Conservation (phyloP, 2,329 filamentous ascomycete species). For the Ambrosiella cleistominuta region DNA sequence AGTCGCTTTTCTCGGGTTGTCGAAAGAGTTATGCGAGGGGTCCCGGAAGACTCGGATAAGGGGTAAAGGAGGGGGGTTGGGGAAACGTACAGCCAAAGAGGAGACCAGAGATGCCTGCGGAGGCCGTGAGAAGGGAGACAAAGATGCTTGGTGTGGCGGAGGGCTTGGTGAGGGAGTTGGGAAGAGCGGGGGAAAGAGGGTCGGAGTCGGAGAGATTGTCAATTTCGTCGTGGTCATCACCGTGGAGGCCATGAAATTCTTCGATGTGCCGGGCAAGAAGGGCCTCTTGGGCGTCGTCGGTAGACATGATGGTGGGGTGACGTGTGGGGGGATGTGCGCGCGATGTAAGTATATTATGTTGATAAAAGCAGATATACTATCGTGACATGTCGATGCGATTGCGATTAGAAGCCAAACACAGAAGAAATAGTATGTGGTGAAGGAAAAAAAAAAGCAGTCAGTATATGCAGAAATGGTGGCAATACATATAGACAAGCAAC, state of each 20-base stretch:
- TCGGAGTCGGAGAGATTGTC: conserved; percentile 14
- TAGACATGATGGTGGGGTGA: background rate
- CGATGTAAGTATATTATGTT: background rate
- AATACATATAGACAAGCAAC: conserved; percentile 3
- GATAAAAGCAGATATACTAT: background rate
- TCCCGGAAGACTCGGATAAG: background rate
- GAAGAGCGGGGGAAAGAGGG: conserved; percentile 10
- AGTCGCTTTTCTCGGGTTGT: too few relatives aligned
- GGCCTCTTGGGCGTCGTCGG: conserved; percentile 4
- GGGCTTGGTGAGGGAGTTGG: conserved; percentile 16
- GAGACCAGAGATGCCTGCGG: conserved; percentile 49
- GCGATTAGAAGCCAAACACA: background rate
- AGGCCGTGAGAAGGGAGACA: conserved; percentile 43
- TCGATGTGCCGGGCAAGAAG: background rate
- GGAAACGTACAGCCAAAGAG: conserved; percentile 45
- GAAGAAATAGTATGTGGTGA: background rate
- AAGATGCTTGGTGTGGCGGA: conserved; percentile 28
- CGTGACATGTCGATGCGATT: background rate
- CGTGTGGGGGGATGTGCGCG: background rate
- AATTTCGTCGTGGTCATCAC: conserved; percentile 17
- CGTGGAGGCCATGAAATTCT: conserved; percentile 7
- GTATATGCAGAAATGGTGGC: background rate
- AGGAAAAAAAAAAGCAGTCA: background rate
- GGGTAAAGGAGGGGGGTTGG: background rate
- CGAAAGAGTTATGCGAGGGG: background rate